Percentiles rank a stretch among this genome's conserved stretches.
Evolutionary conservation across 2,329 filamentous ascomycete genomes (phyloP).

Genomic region (Fonsecaea pedrosoi): DNA sequence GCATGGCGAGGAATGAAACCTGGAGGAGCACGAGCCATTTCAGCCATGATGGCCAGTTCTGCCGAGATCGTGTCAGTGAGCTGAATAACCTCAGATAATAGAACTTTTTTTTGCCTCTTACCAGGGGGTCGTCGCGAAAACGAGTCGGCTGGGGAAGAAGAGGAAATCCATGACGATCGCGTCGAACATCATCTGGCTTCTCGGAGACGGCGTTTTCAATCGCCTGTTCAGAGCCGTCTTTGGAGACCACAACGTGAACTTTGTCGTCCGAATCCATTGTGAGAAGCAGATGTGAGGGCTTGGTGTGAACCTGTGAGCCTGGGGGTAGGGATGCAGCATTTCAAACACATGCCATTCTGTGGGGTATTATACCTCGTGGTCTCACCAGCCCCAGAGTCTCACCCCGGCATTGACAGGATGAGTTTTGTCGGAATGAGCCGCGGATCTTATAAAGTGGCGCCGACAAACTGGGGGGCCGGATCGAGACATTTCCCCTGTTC

Average conservation of each 20-base stretch:
- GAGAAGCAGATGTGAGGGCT: background rate
- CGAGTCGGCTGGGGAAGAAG: background rate
- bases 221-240: background rate
- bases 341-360: constrained; percentile 11
- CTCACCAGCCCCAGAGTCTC: constrained; percentile 9
- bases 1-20: constrained; percentile 42
- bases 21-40: constrained; percentile 42
- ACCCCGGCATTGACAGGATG: constrained; percentile 2
- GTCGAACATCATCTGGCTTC: constrained; percentile 1
- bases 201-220: background rate
- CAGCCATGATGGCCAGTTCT: constrained; percentile 39
- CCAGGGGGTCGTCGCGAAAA: constrained; percentile 2
- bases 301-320: background rate
- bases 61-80: background rate
- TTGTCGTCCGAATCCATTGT: background rate
- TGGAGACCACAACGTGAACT: background rate
- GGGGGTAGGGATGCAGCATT: background rate
- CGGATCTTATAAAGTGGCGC: constrained; percentile 2
- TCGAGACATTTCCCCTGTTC: background rate
- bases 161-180: constrained; percentile 2
- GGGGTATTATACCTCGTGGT: constrained; percentile 17
- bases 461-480: background rate
- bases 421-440: background rate
- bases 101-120: background rate
- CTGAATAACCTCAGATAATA: background rate